Evolutionary conservation across 768 basidiomycete species (phyloP).

Genomic region (Lepiota subincarnata): DNA sequence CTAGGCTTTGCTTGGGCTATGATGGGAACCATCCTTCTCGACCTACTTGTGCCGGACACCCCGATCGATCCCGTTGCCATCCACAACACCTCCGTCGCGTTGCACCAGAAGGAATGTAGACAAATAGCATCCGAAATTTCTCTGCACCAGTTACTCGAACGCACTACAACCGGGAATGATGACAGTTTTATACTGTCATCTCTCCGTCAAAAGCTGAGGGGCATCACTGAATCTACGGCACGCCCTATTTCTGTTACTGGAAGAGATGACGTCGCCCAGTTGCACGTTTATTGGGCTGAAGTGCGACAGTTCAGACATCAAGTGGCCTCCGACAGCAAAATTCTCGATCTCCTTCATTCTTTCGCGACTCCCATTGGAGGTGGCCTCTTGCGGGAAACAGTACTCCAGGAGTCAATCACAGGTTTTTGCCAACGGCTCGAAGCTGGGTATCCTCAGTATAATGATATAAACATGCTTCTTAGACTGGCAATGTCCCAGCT

Average conservation of each 20-base stretch:
- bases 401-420: slow-evolving; percentile 73
- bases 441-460: slow-evolving; percentile 61
- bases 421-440: slow-evolving; percentile 75
- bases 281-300: slow-evolving; percentile 71
- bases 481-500: slow-evolving; percentile 61
- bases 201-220: slow-evolving; percentile 38
- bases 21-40: slow-evolving; percentile 53
- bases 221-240: slow-evolving; percentile 24
- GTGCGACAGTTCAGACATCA: slow-evolving; percentile 71
- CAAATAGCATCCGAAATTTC: slow-evolving; percentile 43
- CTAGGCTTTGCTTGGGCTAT: slow-evolving; percentile 51
- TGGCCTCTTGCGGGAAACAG: slow-evolving; percentile 53
- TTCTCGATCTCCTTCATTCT: slow-evolving; percentile 28
- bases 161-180: slow-evolving; percentile 49
- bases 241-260: slow-evolving; percentile 25
- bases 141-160: slow-evolving; percentile 55
- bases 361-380: background rate
- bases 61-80: slow-evolving; percentile 85
- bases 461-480: slow-evolving; percentile 68
- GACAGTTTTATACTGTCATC: slow-evolving; percentile 41
- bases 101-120: slow-evolving; percentile 38
- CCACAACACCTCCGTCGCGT: slow-evolving; percentile 40
- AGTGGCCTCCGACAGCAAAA: slow-evolving; percentile 30
- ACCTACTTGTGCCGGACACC: slow-evolving; percentile 75
- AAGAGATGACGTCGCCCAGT: slow-evolving; percentile 39